Percentiles rank a stretch among this genome's conserved stretches.
phyloP scores from a whole-genome alignment of 192 early-diverging fungal genomes.

The Gryganskiella cystojenkinii region DNA sequence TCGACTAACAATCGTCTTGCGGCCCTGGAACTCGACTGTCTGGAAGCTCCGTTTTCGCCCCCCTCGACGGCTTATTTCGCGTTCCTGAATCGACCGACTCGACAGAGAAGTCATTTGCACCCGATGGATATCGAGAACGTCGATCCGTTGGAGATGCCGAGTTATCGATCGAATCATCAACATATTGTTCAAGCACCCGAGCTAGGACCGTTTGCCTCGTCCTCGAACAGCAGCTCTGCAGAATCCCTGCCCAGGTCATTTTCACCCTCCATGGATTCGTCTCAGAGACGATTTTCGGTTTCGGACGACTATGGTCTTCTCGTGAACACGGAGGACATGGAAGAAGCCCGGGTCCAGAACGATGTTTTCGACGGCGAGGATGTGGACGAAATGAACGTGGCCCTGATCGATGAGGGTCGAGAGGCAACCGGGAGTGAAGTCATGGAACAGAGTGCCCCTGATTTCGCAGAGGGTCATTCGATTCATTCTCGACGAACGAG shows the following conservation, averaged over 20 bases:
- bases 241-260: slow-evolving; percentile 1
- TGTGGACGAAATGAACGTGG: slow-evolving; percentile 22
- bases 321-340: neutral
- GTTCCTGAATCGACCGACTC: slow-evolving; percentile 36
- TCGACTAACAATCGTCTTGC: no score
- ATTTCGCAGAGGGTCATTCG: slow-evolving; percentile 35
- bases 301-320: neutral
- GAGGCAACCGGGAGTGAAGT: slow-evolving; percentile 39
- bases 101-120: slow-evolving; percentile 31
- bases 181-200: neutral
- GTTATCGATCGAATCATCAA: neutral
- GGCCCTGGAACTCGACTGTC: slow-evolving; percentile 25
- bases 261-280: neutral
- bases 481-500: slow-evolving; percentile 43
- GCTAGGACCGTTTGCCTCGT: neutral
- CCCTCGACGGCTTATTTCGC: slow-evolving; percentile 46
- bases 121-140: slow-evolving; percentile 37
- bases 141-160: slow-evolving; percentile 32
- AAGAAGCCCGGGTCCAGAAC: neutral
- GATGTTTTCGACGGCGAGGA: slow-evolving; percentile 8
- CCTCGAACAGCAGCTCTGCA: neutral
- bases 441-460: slow-evolving; percentile 45
- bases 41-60: slow-evolving; percentile 35
- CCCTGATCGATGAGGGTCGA: slow-evolving; percentile 28
- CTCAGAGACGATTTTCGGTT: neutral